Percentiles rank a stretch among this genome's conserved stretches.
Conservation (phyloP, 176 grass and related monocot genomes). For the Sorghum bicolor region Sorghum_bicolor_NCBIv3 NC_012872.2:5441501-5442000, state of each 20-base stretch:
- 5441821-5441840: slow-evolving; percentile 76
- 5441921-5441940: neutral
- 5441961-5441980: slow-evolving; percentile 24
- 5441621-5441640: neutral
- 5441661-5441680: neutral
- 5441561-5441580: slow-evolving; percentile 41
- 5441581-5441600: neutral
- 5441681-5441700: neutral
- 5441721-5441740: slow-evolving; percentile 23
- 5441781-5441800: slow-evolving; percentile 91
- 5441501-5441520: slow-evolving; percentile 85
- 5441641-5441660: neutral
- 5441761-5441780: slow-evolving; percentile 29
- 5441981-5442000: slow-evolving; percentile 88
- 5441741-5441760: slow-evolving; percentile 9
- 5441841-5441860: slow-evolving; percentile 80
- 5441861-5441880: slow-evolving; percentile 81
- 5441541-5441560: slow-evolving; percentile 73
- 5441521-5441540: slow-evolving; percentile 75
- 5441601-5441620: neutral
- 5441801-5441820: slow-evolving; percentile 95
- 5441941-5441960: slow-evolving; percentile 8
- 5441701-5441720: slow-evolving; percentile 17
- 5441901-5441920: neutral
- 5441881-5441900: slow-evolving; percentile 17